A percentile compares a stretch with the other conserved stretches of the same genome.
Conservation (phyloP, 1,284 basidiomycete genomes). For the Meira miltonrushii region DNA sequence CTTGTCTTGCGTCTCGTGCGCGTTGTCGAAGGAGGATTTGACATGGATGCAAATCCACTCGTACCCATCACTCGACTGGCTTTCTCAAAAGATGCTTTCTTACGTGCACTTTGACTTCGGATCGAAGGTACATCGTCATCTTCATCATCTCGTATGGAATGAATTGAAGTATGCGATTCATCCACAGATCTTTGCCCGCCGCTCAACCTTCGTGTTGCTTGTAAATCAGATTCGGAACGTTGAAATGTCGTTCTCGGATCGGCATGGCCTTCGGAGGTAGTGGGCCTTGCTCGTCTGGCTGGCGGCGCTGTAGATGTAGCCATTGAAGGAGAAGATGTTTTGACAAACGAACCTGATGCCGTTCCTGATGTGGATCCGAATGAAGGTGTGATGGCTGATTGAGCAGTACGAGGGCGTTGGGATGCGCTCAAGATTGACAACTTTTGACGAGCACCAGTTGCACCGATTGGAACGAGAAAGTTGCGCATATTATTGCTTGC, state of each 20-base stretch:
- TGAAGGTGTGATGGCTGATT: neutral
- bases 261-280: neutral
- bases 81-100: no score
- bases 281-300: neutral
- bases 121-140: no score
- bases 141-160: no score
- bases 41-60: no score
- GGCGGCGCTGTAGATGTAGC: neutral
- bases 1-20: no score
- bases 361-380: neutral
- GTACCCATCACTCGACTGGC: no score
- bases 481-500: constrained; percentile 17
- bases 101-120: no score
- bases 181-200: no score
- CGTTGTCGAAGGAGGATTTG: no score
- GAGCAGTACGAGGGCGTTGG: constrained; percentile 13
- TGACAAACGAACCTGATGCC: neutral
- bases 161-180: no score
- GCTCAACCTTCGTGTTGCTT: no score
- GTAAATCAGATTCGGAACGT: neutral
- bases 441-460: constrained; percentile 43
- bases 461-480: constrained; percentile 42
- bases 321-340: neutral
- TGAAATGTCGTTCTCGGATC: neutral
- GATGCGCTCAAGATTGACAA: constrained; percentile 36